phyloP scores from a whole-genome alignment of 805 yeast genomes.

The Pichia cabralensis region DNA sequence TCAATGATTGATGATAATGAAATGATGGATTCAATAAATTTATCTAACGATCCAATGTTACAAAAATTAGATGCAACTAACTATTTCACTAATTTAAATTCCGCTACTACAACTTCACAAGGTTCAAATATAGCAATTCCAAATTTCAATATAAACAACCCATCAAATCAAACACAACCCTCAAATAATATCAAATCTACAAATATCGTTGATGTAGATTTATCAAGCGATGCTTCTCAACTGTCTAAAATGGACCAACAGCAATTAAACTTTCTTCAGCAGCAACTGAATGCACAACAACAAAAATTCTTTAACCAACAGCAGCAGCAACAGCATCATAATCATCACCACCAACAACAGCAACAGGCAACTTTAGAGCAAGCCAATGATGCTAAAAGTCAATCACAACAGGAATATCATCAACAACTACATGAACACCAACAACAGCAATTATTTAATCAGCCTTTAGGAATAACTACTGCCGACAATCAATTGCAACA shows the following conservation, averaged over 20 bases:
- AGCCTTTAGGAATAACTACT: too few species aligned
- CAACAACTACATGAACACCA: conserved; percentile 5
- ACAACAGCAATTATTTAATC: conserved; percentile 1
- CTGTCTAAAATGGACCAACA: conserved; percentile 5
- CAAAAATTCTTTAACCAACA: conserved; percentile 1
- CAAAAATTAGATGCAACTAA: conserved; percentile 25
- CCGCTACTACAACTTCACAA: too few species aligned
- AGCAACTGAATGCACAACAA: conserved; percentile 8
- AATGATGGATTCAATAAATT: conserved; percentile 35
- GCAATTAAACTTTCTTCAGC: conserved; percentile 5
- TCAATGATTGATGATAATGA: conserved; percentile 86
- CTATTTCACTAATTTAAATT: too few species aligned
- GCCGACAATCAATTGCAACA: conserved; percentile 1
- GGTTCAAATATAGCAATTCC: conserved; percentile 9
- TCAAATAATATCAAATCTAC: not conserved
- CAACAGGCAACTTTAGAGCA: too few species aligned
- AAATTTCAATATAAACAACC: conserved; percentile 5
- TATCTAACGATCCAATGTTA: conserved; percentile 28
- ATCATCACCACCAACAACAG: conserved; percentile 3
- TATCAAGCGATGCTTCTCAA: too few species aligned
- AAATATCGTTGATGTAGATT: too few species aligned
- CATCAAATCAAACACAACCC: not conserved
- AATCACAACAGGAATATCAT: not conserved
- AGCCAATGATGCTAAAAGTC: too few species aligned
- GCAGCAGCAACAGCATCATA: conserved; percentile 2